Evolutionary conservation across 441 rosid genomes (phyloP).

Genomic region (Raphanus hybrid): DNA sequence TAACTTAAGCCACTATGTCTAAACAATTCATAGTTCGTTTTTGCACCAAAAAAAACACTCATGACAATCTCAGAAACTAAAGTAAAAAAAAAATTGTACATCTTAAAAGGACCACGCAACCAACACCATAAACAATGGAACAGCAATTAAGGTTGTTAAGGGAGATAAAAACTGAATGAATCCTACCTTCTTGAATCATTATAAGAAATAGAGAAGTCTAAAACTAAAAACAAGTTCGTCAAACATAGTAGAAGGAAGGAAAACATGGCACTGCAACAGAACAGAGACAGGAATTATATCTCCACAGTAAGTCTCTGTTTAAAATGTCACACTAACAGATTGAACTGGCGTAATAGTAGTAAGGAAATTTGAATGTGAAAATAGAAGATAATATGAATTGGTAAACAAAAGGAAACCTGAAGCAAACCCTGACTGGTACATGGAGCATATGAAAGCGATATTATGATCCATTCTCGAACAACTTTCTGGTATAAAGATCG

Average conservation of each 20-base stretch:
- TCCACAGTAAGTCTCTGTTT: slow-evolving; percentile 1
- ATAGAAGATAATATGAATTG: slow-evolving; percentile 15
- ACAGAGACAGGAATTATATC: slow-evolving; percentile 20
- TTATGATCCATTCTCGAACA: slow-evolving; percentile 80
- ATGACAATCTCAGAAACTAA: slow-evolving; percentile 20
- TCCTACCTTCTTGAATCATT: slow-evolving; percentile 1
- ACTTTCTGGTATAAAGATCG: slow-evolving; percentile 79
- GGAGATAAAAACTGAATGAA: neutral
- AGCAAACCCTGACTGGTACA: slow-evolving; percentile 96
- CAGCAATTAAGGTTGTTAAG: neutral
- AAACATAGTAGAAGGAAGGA: slow-evolving; percentile 22
- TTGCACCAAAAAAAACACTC: neutral
- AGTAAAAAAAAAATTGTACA: neutral
- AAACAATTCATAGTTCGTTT: too few species aligned
- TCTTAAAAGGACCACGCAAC: neutral
- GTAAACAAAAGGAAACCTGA: slow-evolving; percentile 58
- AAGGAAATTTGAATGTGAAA: slow-evolving; percentile 11
- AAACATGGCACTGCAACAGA: slow-evolving; percentile 28
- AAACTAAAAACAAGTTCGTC: neutral
- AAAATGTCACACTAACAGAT: slow-evolving; percentile 8
- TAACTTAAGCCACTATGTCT: too few species aligned
- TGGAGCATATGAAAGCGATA: slow-evolving; percentile 84
- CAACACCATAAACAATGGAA: slow-evolving; percentile 24
- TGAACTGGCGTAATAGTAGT: neutral
- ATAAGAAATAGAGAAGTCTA: neutral